Conservation (phyloP, 2,329 filamentous ascomycete genomes). For the Nemania bipapillata region DNA sequence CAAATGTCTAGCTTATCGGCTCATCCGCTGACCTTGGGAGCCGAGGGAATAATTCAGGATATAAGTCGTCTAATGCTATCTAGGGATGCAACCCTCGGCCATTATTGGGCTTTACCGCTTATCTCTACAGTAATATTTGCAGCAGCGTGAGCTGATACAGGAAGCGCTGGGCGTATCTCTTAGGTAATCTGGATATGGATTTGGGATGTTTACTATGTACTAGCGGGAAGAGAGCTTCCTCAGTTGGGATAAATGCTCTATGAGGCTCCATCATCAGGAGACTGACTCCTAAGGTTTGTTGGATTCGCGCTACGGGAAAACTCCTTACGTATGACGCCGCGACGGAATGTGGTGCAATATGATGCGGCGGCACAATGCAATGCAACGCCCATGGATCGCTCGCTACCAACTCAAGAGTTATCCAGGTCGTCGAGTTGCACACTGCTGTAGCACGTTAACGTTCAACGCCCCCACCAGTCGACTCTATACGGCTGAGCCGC, state of each 20-base stretch:
- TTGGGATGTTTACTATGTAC: not conserved
- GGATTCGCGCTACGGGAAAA: not conserved
- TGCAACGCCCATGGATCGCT: not conserved
- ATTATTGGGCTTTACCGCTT: not conserved
- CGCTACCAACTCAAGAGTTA: not conserved
- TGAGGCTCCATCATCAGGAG: not conserved
- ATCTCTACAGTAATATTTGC: conserved; percentile 13
- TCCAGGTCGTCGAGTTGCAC: too few species aligned
- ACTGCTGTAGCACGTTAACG: too few species aligned
- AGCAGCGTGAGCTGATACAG: conserved; percentile 9
- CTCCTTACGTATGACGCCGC: not conserved
- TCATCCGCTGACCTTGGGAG: conserved; percentile 6
- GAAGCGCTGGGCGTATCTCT: not conserved
- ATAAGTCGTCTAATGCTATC: not conserved
- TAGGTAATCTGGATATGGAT: conserved; percentile 13
- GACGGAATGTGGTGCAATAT: not conserved
- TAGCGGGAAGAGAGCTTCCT: not conserved
- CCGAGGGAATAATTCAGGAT: not conserved
- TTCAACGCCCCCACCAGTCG: too few species aligned
- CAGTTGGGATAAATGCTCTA: not conserved
- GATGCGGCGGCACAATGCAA: not conserved
- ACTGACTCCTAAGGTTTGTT: not conserved
- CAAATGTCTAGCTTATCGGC: not conserved
- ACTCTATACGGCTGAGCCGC: not conserved
- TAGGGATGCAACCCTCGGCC: not conserved